Evolutionary conservation across 768 basidiomycete genomes (phyloP), one percentile per base, ranked within the genome.

Genomic region (Lentinula sp.): DNA sequence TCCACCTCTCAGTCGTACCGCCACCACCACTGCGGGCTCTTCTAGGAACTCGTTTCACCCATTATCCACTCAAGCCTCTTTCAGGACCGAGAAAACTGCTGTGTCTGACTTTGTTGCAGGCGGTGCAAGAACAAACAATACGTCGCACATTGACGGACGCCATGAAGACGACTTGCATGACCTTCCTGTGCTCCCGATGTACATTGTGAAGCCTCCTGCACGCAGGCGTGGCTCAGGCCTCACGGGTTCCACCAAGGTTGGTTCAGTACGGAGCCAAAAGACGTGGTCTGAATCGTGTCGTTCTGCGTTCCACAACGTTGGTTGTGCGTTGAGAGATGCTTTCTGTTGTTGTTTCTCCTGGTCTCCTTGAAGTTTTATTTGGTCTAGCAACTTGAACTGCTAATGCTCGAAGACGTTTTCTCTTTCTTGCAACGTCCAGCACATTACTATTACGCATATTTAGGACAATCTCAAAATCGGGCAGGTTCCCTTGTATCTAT

Each of bases 111-210:
- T 10, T 43, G 13, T 35, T 13, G 39, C 46, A 18, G 49, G 43
- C 37, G 40, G 48, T 52, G 48, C 49, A 39, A 52, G 31, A 32
- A 48, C 57, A 13, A 46, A 46, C n/a, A 50, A 51, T 15, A 51
- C 48, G n/a, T 60, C 49, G 7, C 48, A 52, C 39, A 52, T 34
- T 23, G 59, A 50, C 21, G 48, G 45, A 49, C 45, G 46, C 37
- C 57, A 28, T n/a, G 40, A 40, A 39, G 50, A 60, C 59, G 56
- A 67, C 64, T 61, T 62, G 62, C 65, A 68, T 66, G 43, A 66
- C 69, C 31, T 70, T 42, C 59, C 73, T 65, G 67, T 61, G 65
- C 66, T 60, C 32, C 62, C 57, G n/a, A 68, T 62, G 37, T 56
- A 45, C 34, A 61, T 46, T 32, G 31, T 51, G n/a, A 55, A 40